phyloP scores from a whole-genome alignment of 768 basidiomycete genomes.

The Boletus sensibilis region DNA sequence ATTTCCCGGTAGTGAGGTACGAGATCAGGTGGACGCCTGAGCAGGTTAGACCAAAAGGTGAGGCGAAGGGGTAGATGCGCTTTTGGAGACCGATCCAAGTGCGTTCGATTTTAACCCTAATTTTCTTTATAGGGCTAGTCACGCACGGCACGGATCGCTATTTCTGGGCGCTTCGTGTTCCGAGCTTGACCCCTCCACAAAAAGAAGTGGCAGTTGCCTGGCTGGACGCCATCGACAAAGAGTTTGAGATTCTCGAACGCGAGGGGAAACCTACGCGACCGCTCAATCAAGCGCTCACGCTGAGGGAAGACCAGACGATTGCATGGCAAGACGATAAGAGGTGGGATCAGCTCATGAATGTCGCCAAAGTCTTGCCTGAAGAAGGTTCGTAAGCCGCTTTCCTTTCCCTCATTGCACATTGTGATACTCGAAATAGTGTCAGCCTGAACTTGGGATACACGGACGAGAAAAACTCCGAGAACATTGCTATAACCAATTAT shows the following conservation, averaged over 20 bases:
- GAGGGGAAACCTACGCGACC: slow-evolving; percentile 31
- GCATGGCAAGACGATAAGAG: slow-evolving; percentile 53
- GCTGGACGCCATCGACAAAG: slow-evolving; percentile 50
- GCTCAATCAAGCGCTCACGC: slow-evolving; percentile 44
- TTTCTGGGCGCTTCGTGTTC: slow-evolving; percentile 59
- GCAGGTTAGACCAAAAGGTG: slow-evolving; percentile 54
- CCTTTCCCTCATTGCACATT: background rate
- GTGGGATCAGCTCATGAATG: slow-evolving; percentile 52
- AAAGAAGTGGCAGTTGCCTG: slow-evolving; percentile 50
- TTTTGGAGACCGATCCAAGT: background rate
- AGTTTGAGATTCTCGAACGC: slow-evolving; percentile 41
- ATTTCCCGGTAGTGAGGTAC: slow-evolving; percentile 68
- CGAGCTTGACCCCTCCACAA: slow-evolving; percentile 48
- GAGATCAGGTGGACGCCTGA: slow-evolving; percentile 69
- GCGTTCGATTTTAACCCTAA: background rate
- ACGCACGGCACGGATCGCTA: slow-evolving; percentile 67
- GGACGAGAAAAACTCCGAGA: background rate
- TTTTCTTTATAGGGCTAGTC: slow-evolving; percentile 53
- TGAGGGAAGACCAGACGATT: slow-evolving; percentile 52
- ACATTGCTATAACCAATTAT: slow-evolving; percentile 4
- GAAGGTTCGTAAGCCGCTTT: slow-evolving; percentile 10
- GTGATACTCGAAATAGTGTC: background rate
- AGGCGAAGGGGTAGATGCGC: background rate
- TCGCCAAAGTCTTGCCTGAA: slow-evolving; percentile 32
- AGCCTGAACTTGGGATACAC: background rate